Evolutionary conservation across 768 basidiomycete genomes (phyloP).

Genomic region (Suillus brevipes): DNA sequence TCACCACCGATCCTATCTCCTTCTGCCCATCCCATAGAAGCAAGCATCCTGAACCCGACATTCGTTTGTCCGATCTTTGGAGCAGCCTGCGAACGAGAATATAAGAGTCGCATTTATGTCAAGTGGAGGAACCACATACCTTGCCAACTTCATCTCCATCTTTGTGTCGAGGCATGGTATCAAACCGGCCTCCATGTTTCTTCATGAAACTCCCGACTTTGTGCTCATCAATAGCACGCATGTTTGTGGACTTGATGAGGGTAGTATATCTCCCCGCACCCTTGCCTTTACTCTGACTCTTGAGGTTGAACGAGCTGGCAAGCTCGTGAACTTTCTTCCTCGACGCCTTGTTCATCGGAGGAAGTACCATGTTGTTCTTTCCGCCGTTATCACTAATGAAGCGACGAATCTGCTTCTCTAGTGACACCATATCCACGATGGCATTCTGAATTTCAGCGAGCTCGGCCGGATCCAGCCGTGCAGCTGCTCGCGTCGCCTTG

Average conservation of each 20-base stretch:
- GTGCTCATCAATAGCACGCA: slow-evolving; percentile 59
- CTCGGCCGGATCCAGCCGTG: slow-evolving; percentile 45
- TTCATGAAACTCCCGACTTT: slow-evolving; percentile 53
- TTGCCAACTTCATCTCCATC: slow-evolving; percentile 92
- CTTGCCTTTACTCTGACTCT: slow-evolving; percentile 72
- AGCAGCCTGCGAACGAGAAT: slow-evolving; percentile 51
- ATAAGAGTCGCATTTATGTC: neutral
- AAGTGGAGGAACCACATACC: slow-evolving; percentile 35
- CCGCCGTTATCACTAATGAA: slow-evolving; percentile 64
- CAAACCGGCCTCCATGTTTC: slow-evolving; percentile 33
- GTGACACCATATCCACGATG: slow-evolving; percentile 63
- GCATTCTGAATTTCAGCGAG: slow-evolving; percentile 41
- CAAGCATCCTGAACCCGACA: slow-evolving; percentile 84
- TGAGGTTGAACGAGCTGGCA: slow-evolving; percentile 75
- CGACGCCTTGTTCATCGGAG: slow-evolving; percentile 73
- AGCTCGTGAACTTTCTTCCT: slow-evolving; percentile 78
- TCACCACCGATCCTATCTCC: slow-evolving; percentile 73
- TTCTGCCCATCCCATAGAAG: slow-evolving; percentile 90
- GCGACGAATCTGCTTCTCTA: slow-evolving; percentile 66
- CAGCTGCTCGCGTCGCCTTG: slow-evolving; percentile 65
- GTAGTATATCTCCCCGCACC: slow-evolving; percentile 76
- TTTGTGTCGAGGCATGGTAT: slow-evolving; percentile 48
- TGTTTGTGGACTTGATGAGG: slow-evolving; percentile 64
- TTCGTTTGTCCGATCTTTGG: slow-evolving; percentile 81
- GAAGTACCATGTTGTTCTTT: slow-evolving; percentile 59